Base-by-base conservation (phyloP, 257 asterid species). In the Nicotiana otophora region DNA sequence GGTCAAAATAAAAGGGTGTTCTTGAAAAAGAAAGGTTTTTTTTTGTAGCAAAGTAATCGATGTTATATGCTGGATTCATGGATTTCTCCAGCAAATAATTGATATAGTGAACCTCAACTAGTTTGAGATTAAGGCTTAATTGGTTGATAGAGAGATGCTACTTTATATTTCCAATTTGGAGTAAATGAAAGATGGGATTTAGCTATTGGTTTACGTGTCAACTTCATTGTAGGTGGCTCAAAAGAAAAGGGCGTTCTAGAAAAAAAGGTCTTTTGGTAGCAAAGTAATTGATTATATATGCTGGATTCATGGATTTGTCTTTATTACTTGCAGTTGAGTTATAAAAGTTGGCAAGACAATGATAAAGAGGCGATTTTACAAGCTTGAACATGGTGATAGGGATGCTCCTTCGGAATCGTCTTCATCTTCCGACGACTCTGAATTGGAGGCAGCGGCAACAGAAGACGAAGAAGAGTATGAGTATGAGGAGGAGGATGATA, bases 291-390 rank as follows among this genome's bases (percentile, higher is more conserved):
- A 74, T 15, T 51, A 26, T 14, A 17, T 51, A 7, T 74, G 63
- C 16, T 26, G 53, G 16, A n/a, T 48, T 74, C 42, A 48, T 48
- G 62, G 6, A 62, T 68, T 81, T 83, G 19, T 80, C 75, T 75
- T 84, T 51, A 36, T 30, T 60, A 84, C 78, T 82, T 86, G 90
- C 90, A 91, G 97, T 84, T 82, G 86, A 77, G 80, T 78, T 42
- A 17, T 26, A 83, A 75, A 75, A 81, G 82, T 78, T 69, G 28
- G 26, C 3, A 61, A 72, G 76, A 74, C 77, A 69, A 96, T 96
- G 99, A 96, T 94, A 51, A 94, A 96, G 84, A 89, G 98, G 87
- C 84, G 97, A 84, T 94, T 92, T 89, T 93, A 94, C 86, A 88
- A 92, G 93, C 77, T 87, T 81, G 97, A 92, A 31, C 97, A 94